Conservation (phyloP, 345 rosid genomes). For the Diplotaxis tenuifolia region DNA sequence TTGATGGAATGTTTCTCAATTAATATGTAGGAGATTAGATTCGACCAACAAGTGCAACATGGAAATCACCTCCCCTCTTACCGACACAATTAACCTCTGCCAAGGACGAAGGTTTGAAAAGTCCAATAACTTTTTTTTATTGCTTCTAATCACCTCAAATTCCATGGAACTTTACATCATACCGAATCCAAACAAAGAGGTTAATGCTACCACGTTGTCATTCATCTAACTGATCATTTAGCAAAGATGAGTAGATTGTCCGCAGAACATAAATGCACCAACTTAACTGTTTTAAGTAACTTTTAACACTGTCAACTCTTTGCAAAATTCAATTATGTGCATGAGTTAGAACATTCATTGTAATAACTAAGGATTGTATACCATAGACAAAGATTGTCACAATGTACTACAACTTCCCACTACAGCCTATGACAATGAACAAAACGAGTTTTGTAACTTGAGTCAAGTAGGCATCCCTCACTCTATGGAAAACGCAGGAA, state of each 20-base stretch:
- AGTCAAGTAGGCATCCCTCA: slow-evolving; percentile 18
- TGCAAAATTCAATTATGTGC: neutral
- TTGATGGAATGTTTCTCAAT: too few species aligned
- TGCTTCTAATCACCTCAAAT: neutral
- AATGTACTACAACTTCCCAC: neutral
- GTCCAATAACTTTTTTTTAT: neutral
- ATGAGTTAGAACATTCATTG: neutral
- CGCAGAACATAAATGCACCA: neutral
- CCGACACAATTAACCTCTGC: neutral
- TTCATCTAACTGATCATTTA: neutral
- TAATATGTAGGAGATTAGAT: too few species aligned
- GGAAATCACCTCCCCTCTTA: too few species aligned
- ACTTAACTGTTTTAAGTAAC: neutral
- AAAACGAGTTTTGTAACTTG: slow-evolving; percentile 1
- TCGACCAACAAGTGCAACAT: too few species aligned
- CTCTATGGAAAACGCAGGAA: neutral
- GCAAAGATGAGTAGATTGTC: neutral
- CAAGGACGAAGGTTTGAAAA: neutral
- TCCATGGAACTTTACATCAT: neutral
- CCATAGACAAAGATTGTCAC: slow-evolving; percentile 1
- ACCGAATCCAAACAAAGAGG: neutral
- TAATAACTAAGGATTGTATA: neutral
- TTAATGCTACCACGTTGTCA: neutral
- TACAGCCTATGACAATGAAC: slow-evolving; percentile 5
- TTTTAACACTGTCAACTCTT: neutral